These are phyloP conservation scores for Turritis glabra DNA, from an alignment of 345 rosid species.

Conservation along the genomic window DNA sequence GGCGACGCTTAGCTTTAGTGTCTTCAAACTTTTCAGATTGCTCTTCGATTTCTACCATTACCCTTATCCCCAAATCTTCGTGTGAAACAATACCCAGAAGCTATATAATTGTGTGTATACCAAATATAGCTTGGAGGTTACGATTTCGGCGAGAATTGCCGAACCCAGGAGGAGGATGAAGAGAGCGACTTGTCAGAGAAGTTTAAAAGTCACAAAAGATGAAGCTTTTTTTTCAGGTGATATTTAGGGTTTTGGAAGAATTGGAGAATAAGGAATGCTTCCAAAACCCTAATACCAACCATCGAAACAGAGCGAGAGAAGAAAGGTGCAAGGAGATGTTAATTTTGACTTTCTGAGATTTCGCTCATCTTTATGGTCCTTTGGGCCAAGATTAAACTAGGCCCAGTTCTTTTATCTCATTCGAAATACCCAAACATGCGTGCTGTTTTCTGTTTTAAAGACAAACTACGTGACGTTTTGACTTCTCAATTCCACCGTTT, in stretches of 20 bases:
- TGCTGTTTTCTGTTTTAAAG: not conserved
- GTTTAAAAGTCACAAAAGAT: not conserved
- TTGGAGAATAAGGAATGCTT: not conserved
- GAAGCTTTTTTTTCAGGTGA: not conserved
- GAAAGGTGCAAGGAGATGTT: not conserved
- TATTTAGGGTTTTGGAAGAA: not conserved
- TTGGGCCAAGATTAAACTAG: not conserved
- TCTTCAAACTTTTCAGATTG: not conserved
- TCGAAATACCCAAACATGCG: not conserved
- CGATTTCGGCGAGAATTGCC: not conserved
- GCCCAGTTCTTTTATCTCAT: not conserved
- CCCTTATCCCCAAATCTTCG: not conserved
- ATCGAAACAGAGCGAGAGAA: not conserved
- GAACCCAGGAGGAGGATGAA: not conserved
- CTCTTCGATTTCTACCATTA: conserved; percentile 8
- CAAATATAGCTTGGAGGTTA: not conserved
- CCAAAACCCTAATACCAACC: not conserved
- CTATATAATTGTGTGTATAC: not conserved
- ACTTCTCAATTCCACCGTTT: no score
- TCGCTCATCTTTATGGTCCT: not conserved
- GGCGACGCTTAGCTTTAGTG: not conserved
- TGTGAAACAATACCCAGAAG: not conserved
- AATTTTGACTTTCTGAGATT: not conserved
- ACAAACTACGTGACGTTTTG: conserved; percentile 1
- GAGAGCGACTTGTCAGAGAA: not conserved